Conservation (phyloP, 441 rosid genomes). For the Dalechampia spathulata region DNA sequence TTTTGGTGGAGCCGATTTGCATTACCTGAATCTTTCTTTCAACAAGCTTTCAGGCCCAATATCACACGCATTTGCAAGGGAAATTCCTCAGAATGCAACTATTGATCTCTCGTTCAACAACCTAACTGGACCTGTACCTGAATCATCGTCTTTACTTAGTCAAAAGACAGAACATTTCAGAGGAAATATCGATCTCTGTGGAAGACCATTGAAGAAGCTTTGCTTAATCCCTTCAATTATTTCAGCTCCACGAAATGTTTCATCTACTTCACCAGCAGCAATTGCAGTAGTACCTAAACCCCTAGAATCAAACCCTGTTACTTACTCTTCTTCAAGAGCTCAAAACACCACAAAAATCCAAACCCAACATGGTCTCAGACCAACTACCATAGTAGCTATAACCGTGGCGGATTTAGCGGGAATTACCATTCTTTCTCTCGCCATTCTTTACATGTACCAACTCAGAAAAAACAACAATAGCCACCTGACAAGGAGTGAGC, state of each 20-base stretch:
- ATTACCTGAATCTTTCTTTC: conserved; percentile 59
- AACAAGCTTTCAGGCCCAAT: conserved; percentile 62
- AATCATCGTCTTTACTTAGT: conserved; percentile 35
- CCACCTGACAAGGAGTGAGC: conserved; percentile 8
- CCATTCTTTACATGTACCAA: conserved; percentile 58
- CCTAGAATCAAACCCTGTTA: conserved; percentile 24
- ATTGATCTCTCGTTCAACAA: conserved; percentile 80
- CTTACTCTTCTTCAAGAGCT: conserved; percentile 22
- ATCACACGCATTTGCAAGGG: conserved; percentile 37
- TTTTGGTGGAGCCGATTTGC: conserved; percentile 43
- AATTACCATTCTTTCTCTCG: conserved; percentile 43
- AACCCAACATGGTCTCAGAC: conserved; percentile 40
- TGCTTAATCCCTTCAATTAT: conserved; percentile 70
- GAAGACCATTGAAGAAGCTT: conserved; percentile 52
- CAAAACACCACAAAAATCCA: conserved; percentile 20
- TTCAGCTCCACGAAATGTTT: conserved; percentile 48
- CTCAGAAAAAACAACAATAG: conserved; percentile 39
- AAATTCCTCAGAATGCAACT: conserved; percentile 38
- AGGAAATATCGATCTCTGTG: conserved; percentile 69
- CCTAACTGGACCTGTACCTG: conserved; percentile 70
- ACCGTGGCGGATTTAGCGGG: conserved; percentile 64
- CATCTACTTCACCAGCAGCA: conserved; percentile 72
- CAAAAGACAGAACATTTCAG: conserved; percentile 48
- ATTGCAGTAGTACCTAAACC: conserved; percentile 74
- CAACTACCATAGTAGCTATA: conserved; percentile 53